These are phyloP conservation scores for Lodderomyces parapsilosis DNA, from an alignment of 1,139 yeast genomes.

Conservation along the genomic window DNA sequence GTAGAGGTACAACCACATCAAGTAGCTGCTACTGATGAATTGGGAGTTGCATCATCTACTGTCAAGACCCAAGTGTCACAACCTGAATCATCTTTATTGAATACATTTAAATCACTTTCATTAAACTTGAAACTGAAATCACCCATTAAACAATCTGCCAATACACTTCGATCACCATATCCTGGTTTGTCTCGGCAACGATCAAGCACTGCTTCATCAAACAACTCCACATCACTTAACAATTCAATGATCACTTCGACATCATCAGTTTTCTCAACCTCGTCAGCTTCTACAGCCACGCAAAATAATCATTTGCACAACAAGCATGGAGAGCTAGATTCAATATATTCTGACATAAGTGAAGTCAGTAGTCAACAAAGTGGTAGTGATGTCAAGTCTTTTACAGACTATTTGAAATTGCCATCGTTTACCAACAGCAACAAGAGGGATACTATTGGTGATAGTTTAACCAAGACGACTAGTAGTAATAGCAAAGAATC, in stretches of 20 bases:
- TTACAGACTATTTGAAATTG: conserved; percentile 27
- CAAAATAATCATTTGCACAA: too few species aligned
- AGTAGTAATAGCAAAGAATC: neutral
- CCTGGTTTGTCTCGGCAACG: conserved; percentile 12
- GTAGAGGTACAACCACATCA: neutral
- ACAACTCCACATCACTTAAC: conserved; percentile 3
- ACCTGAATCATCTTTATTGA: neutral
- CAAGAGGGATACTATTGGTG: neutral
- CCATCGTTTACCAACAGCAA: conserved; percentile 13
- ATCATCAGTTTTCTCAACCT: conserved; percentile 3
- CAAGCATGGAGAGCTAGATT: conserved; percentile 23
- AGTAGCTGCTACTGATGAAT: neutral
- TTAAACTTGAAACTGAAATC: neutral
- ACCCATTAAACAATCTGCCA: conserved; percentile 10
- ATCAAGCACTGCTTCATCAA: conserved; percentile 15
- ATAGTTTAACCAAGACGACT: neutral
- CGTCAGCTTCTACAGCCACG: conserved; percentile 16
- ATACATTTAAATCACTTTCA: neutral
- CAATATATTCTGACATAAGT: conserved; percentile 30
- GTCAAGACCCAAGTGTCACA: neutral
- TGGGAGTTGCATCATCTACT: neutral
- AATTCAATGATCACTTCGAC: conserved; percentile 1
- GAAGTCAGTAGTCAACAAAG: conserved; percentile 22
- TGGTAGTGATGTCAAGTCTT: conserved; percentile 15
- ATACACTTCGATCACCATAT: neutral